These are phyloP conservation scores for Ramalina peruviana DNA, from an alignment of 495 filamentous ascomycete genomes.

Conservation along the genomic window DNA sequence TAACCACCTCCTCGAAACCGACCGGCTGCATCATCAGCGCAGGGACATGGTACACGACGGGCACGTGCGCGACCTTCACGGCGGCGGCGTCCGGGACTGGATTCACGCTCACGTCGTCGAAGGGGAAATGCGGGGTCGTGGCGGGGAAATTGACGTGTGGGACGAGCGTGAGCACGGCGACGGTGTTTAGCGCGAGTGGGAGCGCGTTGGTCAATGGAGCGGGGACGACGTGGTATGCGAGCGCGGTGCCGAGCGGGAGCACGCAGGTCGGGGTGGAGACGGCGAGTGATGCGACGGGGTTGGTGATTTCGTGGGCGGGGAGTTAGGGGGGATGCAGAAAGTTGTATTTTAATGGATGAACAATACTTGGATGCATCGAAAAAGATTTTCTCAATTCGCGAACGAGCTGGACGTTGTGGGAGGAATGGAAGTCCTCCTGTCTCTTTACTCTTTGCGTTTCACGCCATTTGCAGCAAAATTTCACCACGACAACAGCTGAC, in stretches of 20 bases:
- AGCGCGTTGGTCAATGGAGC: slow-evolving; percentile 33
- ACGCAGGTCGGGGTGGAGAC: slow-evolving; percentile 27
- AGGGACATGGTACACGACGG: slow-evolving; percentile 54
- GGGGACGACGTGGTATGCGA: slow-evolving; percentile 42
- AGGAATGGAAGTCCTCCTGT: no score
- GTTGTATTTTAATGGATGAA: no score
- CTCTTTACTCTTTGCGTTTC: no score
- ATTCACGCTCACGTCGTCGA: slow-evolving; percentile 48
- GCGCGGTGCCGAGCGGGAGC: slow-evolving; percentile 39
- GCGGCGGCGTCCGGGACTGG: slow-evolving; percentile 14
- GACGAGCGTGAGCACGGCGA: slow-evolving; percentile 25
- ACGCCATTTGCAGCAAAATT: no score
- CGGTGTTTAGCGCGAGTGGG: slow-evolving; percentile 30
- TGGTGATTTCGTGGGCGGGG: slow-evolving; percentile 21
- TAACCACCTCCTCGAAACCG: slow-evolving; percentile 32
- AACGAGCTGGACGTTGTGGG: no score
- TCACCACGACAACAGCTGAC: no score
- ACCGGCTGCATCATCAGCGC: slow-evolving; percentile 58
- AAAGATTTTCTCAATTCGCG: no score
- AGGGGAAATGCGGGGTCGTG: slow-evolving; percentile 40
- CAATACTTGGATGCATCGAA: no score
- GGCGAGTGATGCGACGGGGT: slow-evolving; percentile 11
- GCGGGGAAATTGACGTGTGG: slow-evolving; percentile 37
- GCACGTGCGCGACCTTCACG: slow-evolving; percentile 56
- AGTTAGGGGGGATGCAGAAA: not conserved